A percentile compares a stretch with the other conserved stretches of the same genome.
These are phyloP conservation scores for Fomitopsis betulina DNA, from an alignment of 1,284 basidiomycete genomes.

Conservation along the genomic window DNA sequence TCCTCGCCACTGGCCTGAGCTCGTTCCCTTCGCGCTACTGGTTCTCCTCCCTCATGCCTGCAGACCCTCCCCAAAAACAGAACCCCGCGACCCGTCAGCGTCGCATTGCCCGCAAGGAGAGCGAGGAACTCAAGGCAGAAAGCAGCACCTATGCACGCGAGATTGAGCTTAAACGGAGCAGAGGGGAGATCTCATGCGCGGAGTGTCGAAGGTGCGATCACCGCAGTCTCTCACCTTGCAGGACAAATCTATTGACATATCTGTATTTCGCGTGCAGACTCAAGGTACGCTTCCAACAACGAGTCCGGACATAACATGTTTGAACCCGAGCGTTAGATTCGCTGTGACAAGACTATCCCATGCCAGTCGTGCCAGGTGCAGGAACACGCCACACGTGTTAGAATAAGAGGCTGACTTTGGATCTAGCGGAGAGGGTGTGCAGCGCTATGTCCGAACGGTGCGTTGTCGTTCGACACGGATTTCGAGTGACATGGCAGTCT, in stretches of 20 bases:
- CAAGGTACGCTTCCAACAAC: slow-evolving; percentile 15
- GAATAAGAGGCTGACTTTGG: slow-evolving; percentile 2
- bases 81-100: slow-evolving; percentile 22
- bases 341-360: slow-evolving; percentile 75
- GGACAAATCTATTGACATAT: slow-evolving; percentile 3
- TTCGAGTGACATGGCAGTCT: not conserved
- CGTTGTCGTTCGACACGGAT: slow-evolving; percentile 7
- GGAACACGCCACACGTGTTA: not conserved
- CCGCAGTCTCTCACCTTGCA: slow-evolving; percentile 17
- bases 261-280: slow-evolving; percentile 14
- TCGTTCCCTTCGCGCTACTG: slow-evolving; percentile 3
- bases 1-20: not conserved
- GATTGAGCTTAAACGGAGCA: slow-evolving; percentile 61
- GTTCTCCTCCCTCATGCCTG: slow-evolving; percentile 26
- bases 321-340: slow-evolving; percentile 37
- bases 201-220: slow-evolving; percentile 63
- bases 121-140: slow-evolving; percentile 26
- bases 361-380: slow-evolving; percentile 63
- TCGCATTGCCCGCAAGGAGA: slow-evolving; percentile 22
- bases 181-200: slow-evolving; percentile 67
- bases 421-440: slow-evolving; percentile 57
- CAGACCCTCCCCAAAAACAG: slow-evolving; percentile 25
- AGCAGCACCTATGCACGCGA: slow-evolving; percentile 29
- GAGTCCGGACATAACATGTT: not conserved
- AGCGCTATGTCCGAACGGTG: slow-evolving; percentile 68